These are phyloP conservation scores for Debaryomycetaceae sp. DNA, from an alignment of 1,139 yeast species.

Conservation along the genomic window DNA sequence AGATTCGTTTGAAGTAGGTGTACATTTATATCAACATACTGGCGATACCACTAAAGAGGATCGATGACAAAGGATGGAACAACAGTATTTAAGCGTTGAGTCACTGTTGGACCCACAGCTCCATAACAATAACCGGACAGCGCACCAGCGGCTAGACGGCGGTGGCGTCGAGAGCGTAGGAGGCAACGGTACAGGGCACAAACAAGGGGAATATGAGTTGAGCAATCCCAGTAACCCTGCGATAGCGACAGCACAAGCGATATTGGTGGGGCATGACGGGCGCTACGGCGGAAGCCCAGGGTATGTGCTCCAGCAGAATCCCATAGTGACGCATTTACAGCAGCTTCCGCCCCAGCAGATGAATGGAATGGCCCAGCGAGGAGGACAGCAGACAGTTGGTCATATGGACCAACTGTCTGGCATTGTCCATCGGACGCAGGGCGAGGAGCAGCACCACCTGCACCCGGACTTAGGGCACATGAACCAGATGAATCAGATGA, in stretches of 20 bases:
- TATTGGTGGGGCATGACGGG: constrained; percentile 9
- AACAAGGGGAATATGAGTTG: constrained; percentile 10
- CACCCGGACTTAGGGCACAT: constrained; percentile 8
- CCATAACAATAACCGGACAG: constrained; percentile 9
- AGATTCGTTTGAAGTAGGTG: no score
- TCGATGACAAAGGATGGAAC: constrained; percentile 25
- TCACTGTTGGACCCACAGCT: constrained; percentile 23
- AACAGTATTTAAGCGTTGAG: constrained; percentile 31
- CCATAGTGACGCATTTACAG: constrained; percentile 4
- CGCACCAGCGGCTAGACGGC: constrained; percentile 1
- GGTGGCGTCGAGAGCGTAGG: not conserved
- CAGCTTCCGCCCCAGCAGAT: constrained; percentile 10
- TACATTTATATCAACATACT: no score
- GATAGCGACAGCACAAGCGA: constrained; percentile 18
- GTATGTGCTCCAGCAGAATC: constrained; percentile 4
- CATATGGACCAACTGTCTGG: not conserved
- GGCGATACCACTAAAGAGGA: no score
- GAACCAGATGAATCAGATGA: constrained; percentile 9
- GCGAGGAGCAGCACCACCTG: constrained; percentile 9
- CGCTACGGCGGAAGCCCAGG: constrained; percentile 2
- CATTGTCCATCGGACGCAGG: constrained; percentile 9
- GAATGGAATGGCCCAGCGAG: constrained; percentile 7
- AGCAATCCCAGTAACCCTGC: constrained; percentile 18
- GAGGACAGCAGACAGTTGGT: constrained; percentile 4
- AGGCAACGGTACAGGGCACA: constrained; percentile 3